phyloP scores from a whole-genome alignment of 345 rosid genomes.

The Moricandia arvensis region DNA sequence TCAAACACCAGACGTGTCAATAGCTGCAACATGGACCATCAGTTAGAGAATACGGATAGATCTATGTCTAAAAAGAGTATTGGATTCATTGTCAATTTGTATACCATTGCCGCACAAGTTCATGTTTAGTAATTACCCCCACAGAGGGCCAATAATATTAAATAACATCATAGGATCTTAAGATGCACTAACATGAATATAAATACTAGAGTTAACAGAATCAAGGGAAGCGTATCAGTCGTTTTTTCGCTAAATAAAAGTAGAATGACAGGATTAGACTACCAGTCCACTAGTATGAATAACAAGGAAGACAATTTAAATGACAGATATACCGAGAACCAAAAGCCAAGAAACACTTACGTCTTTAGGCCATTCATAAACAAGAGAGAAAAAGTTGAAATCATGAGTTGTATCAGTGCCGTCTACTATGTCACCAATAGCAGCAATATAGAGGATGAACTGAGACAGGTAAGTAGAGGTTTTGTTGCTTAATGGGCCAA shows the following conservation, averaged over 20 bases:
- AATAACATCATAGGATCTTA: neutral
- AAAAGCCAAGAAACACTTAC: constrained; percentile 51
- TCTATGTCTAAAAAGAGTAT: neutral
- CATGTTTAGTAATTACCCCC: neutral
- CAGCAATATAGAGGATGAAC: constrained; percentile 91
- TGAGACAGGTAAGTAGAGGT: constrained; percentile 82
- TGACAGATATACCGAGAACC: constrained; percentile 7
- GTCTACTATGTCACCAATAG: constrained; percentile 95
- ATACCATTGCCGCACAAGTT: neutral
- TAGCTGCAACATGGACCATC: constrained; percentile 58
- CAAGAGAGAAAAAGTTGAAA: constrained; percentile 91
- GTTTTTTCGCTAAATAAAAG: neutral
- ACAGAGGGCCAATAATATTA: neutral
- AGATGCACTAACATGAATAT: neutral
- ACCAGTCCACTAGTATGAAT: constrained; percentile 11
- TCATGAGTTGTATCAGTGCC: constrained; percentile 98
- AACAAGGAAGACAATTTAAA: neutral
- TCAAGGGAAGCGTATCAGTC: neutral
- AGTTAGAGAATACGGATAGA: constrained; percentile 14
- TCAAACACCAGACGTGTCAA: constrained; percentile 95
- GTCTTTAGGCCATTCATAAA: constrained; percentile 97
- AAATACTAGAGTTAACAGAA: constrained; percentile 4
- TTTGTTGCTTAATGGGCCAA: constrained; percentile 77
- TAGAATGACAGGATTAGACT: neutral
- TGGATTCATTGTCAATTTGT: neutral